Evolutionary conservation across 163 green algal genomes (phyloP), one percentile per base, ranked within the genome.

Genomic region (Volvox carteri): DNA sequence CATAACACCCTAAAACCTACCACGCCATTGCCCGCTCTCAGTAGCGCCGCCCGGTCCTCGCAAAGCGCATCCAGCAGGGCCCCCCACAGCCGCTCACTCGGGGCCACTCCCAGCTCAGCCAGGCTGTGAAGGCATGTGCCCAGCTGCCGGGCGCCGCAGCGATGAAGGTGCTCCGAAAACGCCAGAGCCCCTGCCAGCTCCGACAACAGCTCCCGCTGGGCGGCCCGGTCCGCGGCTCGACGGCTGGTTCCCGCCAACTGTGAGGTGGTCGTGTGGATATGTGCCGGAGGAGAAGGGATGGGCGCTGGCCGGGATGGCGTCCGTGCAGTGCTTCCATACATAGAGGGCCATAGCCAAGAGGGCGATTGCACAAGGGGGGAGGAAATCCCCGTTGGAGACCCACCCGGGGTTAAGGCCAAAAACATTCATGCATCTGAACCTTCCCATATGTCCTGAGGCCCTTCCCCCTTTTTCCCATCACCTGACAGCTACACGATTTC

Each of bases 71-170:
- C 76, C 52, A 85, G 76, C 50, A 72, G 50, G 33, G 52, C 8
- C 37, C 25, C 50, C 76, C 50, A 73, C 6, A 85, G 25, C 37
- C 7, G 12, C 16, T 73, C 41, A 33, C 76, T 73, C 18, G 50
- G 76, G 4, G 16, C 35, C 37, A 56, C 52, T 6, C 50, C 50
- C 76, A 72, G 28, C 37, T 73, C 52, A 21, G 76, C 76, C 50
- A 85, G 52, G 52, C 33, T 25, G 52, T 70, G 52, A 33, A 85
- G 76, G 52, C 76, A 70, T 50, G 33, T 85, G 33, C 14, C 52
- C 19, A 85, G 76, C 50, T 85, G 76, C 44, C 76, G 76, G 2
- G 76, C 52, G 35, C 50, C 50, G 33, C 52, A 85, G 48, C 52
- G 76, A 16, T 7, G n/a, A 21, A 85, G 76, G 30, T 73, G 50